A percentile compares a stretch with the other conserved stretches of the same genome.
phyloP scores from a whole-genome alignment of 2,329 filamentous ascomycete genomes.

The Pseudogymnoascus sp. region DNA sequence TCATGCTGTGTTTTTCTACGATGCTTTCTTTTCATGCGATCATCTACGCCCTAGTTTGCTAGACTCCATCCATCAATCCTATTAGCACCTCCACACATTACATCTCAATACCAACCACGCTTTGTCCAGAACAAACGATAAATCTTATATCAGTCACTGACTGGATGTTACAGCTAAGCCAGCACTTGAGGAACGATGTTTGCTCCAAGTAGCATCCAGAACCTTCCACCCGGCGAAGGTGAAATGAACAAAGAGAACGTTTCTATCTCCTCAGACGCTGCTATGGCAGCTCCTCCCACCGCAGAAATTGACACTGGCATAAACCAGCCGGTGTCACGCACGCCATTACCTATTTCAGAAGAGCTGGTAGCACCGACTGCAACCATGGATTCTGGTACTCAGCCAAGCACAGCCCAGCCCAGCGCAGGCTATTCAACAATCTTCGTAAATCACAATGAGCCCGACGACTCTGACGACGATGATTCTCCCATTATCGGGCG shows the following conservation, averaged over 20 bases:
- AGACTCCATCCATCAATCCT: background rate
- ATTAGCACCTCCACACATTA: background rate
- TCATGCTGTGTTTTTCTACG: background rate
- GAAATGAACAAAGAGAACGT: background rate
- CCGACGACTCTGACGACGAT: slow-evolving; percentile 30
- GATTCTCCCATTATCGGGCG: slow-evolving; percentile 34
- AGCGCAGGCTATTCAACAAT: slow-evolving; percentile 15
- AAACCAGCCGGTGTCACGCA: background rate
- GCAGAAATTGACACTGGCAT: background rate
- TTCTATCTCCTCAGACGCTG: background rate
- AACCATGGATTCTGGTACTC: background rate
- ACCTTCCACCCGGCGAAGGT: background rate
- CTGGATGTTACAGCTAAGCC: background rate
- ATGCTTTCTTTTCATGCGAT: background rate
- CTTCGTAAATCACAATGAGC: slow-evolving; percentile 16
- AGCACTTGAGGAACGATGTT: background rate
- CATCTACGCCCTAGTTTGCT: background rate
- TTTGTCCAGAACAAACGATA: background rate
- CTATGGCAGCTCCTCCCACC: too few species aligned
- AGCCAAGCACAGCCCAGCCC: slow-evolving; percentile 4
- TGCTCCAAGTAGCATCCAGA: background rate
- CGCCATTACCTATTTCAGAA: background rate
- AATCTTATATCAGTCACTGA: background rate
- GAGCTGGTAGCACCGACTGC: background rate
- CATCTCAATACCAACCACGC: background rate